These are phyloP conservation scores for Jaapia argillacea DNA, from an alignment of 768 basidiomycete species.

Conservation along the genomic window DNA sequence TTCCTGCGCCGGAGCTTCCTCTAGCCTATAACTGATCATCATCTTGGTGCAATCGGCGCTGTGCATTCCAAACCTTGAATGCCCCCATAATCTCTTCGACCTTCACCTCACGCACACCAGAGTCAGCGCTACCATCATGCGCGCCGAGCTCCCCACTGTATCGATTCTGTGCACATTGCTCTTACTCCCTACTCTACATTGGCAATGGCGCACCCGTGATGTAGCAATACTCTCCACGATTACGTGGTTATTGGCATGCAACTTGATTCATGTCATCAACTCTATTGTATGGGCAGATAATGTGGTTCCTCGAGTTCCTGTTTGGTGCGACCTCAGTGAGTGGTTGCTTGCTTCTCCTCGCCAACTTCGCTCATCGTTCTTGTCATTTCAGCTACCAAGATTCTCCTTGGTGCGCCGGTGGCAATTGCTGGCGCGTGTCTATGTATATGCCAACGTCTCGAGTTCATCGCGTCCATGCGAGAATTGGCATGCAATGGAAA, in stretches of 20 bases:
- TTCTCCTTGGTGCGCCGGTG: background rate
- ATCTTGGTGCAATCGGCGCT: too few relatives aligned
- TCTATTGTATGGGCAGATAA: background rate
- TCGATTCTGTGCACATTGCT: background rate
- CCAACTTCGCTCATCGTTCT: too few relatives aligned
- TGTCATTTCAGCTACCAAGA: too few relatives aligned
- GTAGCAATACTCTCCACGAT: background rate
- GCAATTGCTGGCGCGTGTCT: background rate
- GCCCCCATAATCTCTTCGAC: too few relatives aligned
- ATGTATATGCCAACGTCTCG: background rate
- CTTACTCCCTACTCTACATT: background rate
- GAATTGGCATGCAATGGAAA: background rate
- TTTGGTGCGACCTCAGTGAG: background rate
- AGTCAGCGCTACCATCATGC: background rate
- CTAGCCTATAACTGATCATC: too few relatives aligned
- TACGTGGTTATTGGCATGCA: background rate
- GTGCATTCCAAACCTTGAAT: too few relatives aligned
- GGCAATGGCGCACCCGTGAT: background rate
- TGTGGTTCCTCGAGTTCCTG: background rate
- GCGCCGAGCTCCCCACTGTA: background rate
- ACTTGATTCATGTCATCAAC: background rate
- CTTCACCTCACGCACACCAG: background rate
- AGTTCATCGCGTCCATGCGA: background rate
- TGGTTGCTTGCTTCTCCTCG: too few relatives aligned
- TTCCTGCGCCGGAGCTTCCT: too few relatives aligned